A percentile compares a stretch with the other conserved stretches of the same genome.
Conservation (phyloP, 1,284 basidiomycete species). For the Microbotryomycetes sp. region DNA sequence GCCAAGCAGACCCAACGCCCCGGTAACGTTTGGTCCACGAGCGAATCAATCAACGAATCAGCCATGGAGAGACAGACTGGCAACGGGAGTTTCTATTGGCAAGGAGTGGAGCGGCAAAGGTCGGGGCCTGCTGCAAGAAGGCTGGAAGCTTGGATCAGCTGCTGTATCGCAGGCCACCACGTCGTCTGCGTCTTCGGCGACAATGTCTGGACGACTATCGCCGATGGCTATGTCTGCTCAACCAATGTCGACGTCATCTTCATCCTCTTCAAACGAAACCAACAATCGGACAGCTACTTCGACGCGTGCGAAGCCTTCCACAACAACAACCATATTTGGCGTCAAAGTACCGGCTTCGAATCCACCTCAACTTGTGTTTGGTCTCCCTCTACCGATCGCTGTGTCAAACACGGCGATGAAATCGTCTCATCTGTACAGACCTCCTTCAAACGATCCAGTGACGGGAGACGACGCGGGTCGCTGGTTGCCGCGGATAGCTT, state of each 20-base stretch:
- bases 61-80: slow-evolving; percentile 18
- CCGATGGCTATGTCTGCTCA: not conserved
- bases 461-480: slow-evolving; percentile 52
- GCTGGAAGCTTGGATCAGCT: not conserved
- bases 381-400: slow-evolving; percentile 5
- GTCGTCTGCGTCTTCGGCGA: not conserved
- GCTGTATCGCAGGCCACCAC: not conserved
- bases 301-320: slow-evolving; percentile 4
- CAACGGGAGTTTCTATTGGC: slow-evolving; percentile 10
- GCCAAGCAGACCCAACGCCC: not conserved
- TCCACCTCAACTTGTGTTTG: slow-evolving; percentile 11
- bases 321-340: slow-evolving; percentile 7
- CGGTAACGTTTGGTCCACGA: not conserved
- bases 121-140: slow-evolving; percentile 8
- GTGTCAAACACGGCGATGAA: slow-evolving; percentile 6
- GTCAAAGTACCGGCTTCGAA: slow-evolving; percentile 8
- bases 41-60: slow-evolving; percentile 1
- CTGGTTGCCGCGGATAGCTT: slow-evolving; percentile 61
- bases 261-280: not conserved
- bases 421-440: not conserved
- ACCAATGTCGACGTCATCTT: not conserved
- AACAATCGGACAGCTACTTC: not conserved
- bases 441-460: slow-evolving; percentile 6
- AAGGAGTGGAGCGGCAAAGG: slow-evolving; percentile 24
- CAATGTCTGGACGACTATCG: too few relatives aligned